These are phyloP conservation scores for Articulospora tetracladia DNA, from an alignment of 495 filamentous ascomycete species.

Conservation along the genomic window DNA sequence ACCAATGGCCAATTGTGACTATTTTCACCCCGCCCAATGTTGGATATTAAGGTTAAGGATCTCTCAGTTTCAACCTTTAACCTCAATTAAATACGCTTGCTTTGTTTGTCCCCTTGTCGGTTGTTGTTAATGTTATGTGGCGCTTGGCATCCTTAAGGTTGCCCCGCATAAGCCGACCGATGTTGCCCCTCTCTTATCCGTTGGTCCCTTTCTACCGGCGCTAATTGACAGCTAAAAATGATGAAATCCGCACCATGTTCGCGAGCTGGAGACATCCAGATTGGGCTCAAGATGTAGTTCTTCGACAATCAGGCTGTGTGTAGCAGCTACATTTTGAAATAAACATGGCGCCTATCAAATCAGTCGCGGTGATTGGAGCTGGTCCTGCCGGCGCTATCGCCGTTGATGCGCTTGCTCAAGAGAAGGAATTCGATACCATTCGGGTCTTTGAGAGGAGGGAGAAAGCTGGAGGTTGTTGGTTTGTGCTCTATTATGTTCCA, in stretches of 20 bases:
- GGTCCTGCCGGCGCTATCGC: constrained; percentile 57
- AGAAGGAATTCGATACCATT: constrained; percentile 50
- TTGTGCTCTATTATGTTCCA: constrained; percentile 16
- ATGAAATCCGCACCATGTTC: background rate
- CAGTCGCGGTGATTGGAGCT: constrained; percentile 55
- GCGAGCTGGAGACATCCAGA: background rate
- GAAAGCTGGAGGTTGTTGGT: constrained; percentile 56
- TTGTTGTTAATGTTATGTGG: background rate
- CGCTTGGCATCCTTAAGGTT: background rate
- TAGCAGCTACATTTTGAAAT: background rate
- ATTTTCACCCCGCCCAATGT: no score
- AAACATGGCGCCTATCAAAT: constrained; percentile 32
- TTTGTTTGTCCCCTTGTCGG: background rate
- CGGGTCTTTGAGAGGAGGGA: constrained; percentile 58
- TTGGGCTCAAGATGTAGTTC: background rate
- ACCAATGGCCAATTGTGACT: no score
- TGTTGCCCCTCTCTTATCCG: background rate
- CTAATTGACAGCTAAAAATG: background rate
- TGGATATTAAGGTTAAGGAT: no score
- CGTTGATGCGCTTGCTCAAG: constrained; percentile 52
- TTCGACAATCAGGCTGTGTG: background rate
- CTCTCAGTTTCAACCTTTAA: no score
- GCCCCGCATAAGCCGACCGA: background rate
- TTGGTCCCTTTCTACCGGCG: background rate
- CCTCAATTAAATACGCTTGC: background rate